phyloP scores from a whole-genome alignment of 352 stramenopile species.

The Phytophthora rubi region DNA sequence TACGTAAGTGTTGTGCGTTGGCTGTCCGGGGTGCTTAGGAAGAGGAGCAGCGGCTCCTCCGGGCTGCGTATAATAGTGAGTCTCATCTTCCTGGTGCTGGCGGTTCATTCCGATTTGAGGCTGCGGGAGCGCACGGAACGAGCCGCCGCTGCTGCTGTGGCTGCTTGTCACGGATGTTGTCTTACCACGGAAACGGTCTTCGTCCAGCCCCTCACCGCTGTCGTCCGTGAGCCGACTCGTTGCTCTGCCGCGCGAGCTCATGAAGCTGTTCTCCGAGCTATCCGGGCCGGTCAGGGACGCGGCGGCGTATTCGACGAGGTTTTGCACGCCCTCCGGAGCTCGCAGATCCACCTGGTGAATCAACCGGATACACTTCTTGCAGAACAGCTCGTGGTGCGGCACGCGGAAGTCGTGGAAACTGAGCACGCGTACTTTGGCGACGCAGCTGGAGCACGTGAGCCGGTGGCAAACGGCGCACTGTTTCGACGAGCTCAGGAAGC shows the following conservation, averaged over 20 bases:
- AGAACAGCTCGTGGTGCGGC: constrained; percentile 61
- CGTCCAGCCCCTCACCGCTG: constrained; percentile 27
- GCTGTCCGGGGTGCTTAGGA: constrained; percentile 25
- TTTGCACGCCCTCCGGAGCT: constrained; percentile 51
- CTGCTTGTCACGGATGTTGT: constrained; percentile 30
- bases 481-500: constrained; percentile 66
- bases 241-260: constrained; percentile 30
- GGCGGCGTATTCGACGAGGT: constrained; percentile 49
- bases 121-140: constrained; percentile 30
- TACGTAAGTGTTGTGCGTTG: constrained; percentile 22
- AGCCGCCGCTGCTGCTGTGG: constrained; percentile 39
- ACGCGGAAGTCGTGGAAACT: constrained; percentile 66
- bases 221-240: constrained; percentile 42
- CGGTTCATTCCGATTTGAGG: constrained; percentile 27
- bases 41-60: constrained; percentile 11
- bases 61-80: constrained; percentile 9
- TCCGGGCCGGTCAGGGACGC: constrained; percentile 38
- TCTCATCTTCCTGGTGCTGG: constrained; percentile 11
- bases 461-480: constrained; percentile 71
- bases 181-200: constrained; percentile 14
- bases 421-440: constrained; percentile 67
- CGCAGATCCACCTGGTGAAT: constrained; percentile 69
- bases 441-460: constrained; percentile 66
- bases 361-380: constrained; percentile 72
- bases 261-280: constrained; percentile 26